A percentile compares a stretch with the other conserved stretches of the same genome.
phyloP scores from a whole-genome alignment of 192 early-diverging fungal species.

The Podochytrium sp. region DNA sequence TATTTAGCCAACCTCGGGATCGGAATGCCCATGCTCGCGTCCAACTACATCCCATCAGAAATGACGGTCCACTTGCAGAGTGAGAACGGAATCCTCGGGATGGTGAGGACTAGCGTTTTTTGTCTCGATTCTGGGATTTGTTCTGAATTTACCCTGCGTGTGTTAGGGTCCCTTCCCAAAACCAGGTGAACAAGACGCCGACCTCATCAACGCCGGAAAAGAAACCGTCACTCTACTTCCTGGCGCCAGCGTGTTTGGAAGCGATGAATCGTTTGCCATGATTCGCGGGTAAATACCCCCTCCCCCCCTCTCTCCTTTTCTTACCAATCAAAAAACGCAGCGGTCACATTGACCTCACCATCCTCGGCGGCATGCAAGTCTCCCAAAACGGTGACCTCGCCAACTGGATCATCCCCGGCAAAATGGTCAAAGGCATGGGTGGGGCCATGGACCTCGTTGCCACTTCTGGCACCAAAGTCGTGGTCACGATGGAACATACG shows the following conservation, averaged over 20 bases:
- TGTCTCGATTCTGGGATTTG: not conserved
- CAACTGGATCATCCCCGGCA: conserved; percentile 86
- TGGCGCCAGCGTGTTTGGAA: conserved; percentile 71
- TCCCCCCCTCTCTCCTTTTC: not conserved
- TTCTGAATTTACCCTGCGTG: not conserved
- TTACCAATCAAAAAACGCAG: conserved; percentile 28
- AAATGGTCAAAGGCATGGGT: conserved; percentile 87
- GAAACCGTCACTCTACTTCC: conserved; percentile 76
- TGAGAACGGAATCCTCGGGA: conserved; percentile 81
- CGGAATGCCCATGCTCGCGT: conserved; percentile 79
- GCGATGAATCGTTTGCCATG: conserved; percentile 79
- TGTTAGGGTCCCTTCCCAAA: conserved; percentile 65
- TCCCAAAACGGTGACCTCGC: conserved; percentile 74
- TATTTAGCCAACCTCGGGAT: conserved; percentile 58
- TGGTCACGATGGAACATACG: conserved; percentile 71
- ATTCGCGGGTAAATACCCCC: conserved; percentile 58
- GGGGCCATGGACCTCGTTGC: conserved; percentile 84
- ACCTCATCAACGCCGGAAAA: conserved; percentile 79
- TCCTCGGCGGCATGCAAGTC: conserved; percentile 81
- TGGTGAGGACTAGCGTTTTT: conserved; percentile 48
- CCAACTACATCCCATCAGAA: conserved; percentile 71
- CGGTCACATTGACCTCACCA: conserved; percentile 74
- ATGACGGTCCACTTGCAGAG: conserved; percentile 76
- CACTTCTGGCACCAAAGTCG: conserved; percentile 68
- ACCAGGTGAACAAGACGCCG: conserved; percentile 72